A percentile compares a stretch with the other conserved stretches of the same genome.
phyloP scores from a whole-genome alignment of 2,329 filamentous ascomycete genomes.

The Xylaria sp. region DNA sequence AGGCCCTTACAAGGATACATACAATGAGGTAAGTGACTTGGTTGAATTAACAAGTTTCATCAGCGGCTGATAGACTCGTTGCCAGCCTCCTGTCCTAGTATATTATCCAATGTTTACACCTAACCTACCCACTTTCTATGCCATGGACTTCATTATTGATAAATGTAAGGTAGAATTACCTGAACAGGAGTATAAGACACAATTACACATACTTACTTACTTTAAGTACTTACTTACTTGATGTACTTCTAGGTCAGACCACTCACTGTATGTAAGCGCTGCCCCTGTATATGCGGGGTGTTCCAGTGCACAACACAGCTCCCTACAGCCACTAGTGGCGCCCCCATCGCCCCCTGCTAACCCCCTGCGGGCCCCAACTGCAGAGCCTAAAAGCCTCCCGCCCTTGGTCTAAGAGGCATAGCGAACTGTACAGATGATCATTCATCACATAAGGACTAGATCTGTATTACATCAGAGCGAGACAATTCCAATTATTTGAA shows the following conservation, averaged over 20 bases:
- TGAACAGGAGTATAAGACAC: too few relatives aligned
- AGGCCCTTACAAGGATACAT: slow-evolving; percentile 15
- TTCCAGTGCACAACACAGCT: slow-evolving; percentile 31
- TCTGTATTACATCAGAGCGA: slow-evolving; percentile 15
- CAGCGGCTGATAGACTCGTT: background rate
- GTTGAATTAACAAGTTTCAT: background rate
- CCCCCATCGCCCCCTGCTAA: background rate
- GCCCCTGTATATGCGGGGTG: slow-evolving; percentile 35
- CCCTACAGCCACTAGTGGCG: slow-evolving; percentile 1
- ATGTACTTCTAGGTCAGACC: slow-evolving; percentile 16
- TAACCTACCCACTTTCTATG: too few relatives aligned
- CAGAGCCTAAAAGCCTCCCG: slow-evolving; percentile 16
- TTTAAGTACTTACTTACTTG: background rate
- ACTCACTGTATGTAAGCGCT: slow-evolving; percentile 31
- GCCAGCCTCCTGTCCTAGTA: too few relatives aligned
- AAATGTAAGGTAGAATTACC: too few relatives aligned
- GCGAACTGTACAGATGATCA: slow-evolving; percentile 28
- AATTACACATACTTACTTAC: too few relatives aligned
- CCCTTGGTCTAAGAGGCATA: slow-evolving; percentile 9
- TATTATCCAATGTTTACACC: too few relatives aligned
- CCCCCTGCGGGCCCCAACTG: slow-evolving; percentile 6
- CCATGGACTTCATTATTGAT: too few relatives aligned
- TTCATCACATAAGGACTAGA: slow-evolving; percentile 31
- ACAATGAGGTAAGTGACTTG: background rate
- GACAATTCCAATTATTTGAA: slow-evolving; percentile 36